Conservation (phyloP, 2,329 filamentous ascomycete species). For the Trichophyton equinum region DNA sequence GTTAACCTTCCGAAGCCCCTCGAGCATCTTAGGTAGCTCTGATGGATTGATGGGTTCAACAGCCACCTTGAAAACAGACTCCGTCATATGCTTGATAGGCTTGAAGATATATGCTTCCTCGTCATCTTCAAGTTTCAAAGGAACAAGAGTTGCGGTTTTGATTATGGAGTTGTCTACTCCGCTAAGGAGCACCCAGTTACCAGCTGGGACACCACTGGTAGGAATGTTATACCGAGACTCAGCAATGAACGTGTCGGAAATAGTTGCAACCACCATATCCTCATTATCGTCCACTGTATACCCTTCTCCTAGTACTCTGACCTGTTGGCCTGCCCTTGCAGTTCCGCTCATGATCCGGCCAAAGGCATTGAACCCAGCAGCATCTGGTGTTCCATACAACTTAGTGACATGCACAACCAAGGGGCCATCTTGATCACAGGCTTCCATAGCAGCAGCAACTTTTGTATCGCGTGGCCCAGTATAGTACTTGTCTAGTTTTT, state of each 20-base stretch:
- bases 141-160: conserved; percentile 86
- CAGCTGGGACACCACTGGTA: conserved; percentile 81
- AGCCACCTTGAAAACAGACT: conserved; percentile 94
- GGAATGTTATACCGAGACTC: conserved; percentile 89
- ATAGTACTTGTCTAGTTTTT: conserved; percentile 74
- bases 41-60: conserved; percentile 98
- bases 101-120: conserved; percentile 94
- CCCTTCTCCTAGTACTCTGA: conserved; percentile 84
- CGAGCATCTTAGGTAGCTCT: conserved; percentile 95
- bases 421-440: conserved; percentile 79
- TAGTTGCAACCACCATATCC: conserved; percentile 81
- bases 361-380: conserved; percentile 80
- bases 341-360: conserved; percentile 89
- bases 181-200: conserved; percentile 81
- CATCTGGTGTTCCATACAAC: conserved; percentile 78
- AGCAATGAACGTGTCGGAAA: conserved; percentile 76
- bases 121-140: conserved; percentile 65
- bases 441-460: conserved; percentile 64
- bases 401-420: conserved; percentile 89
- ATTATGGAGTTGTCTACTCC: conserved; percentile 97
- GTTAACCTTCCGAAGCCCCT: conserved; percentile 90
- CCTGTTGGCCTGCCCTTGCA: conserved; percentile 64
- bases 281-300: conserved; percentile 97
- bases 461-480: conserved; percentile 78
- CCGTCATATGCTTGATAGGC: conserved; percentile 85